Percentiles rank a stretch among this genome's conserved stretches.
These are phyloP conservation scores for Penicillium chermesinum DNA, from an alignment of 495 filamentous ascomycete genomes.

Conservation along the genomic window DNA sequence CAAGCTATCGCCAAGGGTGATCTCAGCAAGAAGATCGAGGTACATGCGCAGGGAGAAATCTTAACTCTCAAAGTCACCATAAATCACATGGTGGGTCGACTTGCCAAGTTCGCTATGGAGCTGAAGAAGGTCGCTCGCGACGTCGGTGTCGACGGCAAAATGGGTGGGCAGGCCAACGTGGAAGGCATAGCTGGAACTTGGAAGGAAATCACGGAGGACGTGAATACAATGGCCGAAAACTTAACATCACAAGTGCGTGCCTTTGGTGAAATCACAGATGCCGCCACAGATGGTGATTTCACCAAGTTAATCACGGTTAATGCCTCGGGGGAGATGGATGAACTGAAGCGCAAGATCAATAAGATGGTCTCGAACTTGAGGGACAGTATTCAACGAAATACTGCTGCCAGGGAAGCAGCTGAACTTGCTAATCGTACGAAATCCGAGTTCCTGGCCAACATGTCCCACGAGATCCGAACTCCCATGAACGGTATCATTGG, in stretches of 20 bases:
- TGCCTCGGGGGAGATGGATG: slow-evolving; percentile 98
- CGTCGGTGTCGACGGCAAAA: slow-evolving; percentile 96
- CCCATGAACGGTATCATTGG: slow-evolving; percentile 87
- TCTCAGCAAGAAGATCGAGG: slow-evolving; percentile 93
- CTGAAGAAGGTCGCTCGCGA: slow-evolving; percentile 95
- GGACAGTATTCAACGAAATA: slow-evolving; percentile 96
- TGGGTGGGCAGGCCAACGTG: slow-evolving; percentile 96
- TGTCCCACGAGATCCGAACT: slow-evolving; percentile 98
- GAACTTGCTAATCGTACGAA: slow-evolving; percentile 98
- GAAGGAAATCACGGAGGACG: slow-evolving; percentile 97
- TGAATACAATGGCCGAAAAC: slow-evolving; percentile 99
- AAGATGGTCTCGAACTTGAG: slow-evolving; percentile 96
- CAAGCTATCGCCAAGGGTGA: slow-evolving; percentile 94
- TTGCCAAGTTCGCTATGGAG: slow-evolving; percentile 95
- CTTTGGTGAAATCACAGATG: slow-evolving; percentile 96
- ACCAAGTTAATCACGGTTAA: slow-evolving; percentile 97
- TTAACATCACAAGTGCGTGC: slow-evolving; percentile 96
- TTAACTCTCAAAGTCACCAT: slow-evolving; percentile 93
- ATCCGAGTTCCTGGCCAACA: slow-evolving; percentile 97
- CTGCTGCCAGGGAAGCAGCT: slow-evolving; percentile 90
- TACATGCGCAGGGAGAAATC: slow-evolving; percentile 93
- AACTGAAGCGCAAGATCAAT: slow-evolving; percentile 98
- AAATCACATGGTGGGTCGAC: slow-evolving; percentile 97
- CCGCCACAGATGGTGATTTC: slow-evolving; percentile 94
- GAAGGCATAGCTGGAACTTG: slow-evolving; percentile 90